Evolutionary conservation across 148 eudicot species (phyloP).

Genomic region (Rhododendron ferrugineum): DNA sequence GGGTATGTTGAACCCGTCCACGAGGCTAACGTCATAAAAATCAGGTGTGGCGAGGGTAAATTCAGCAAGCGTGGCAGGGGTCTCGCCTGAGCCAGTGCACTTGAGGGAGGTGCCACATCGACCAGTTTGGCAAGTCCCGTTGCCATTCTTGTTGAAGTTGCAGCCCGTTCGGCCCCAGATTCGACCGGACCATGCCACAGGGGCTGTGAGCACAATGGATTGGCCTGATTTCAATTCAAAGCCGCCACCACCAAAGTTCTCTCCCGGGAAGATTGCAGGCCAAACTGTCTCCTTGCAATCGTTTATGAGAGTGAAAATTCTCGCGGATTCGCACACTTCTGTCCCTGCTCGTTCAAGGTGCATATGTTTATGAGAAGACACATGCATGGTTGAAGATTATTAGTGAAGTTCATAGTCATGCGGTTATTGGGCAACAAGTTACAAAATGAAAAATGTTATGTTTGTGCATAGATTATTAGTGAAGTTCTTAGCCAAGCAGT

Average conservation of each 20-base stretch:
- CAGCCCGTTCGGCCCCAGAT: slow-evolving; percentile 27
- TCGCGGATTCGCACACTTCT: slow-evolving; percentile 33
- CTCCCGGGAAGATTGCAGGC: slow-evolving; percentile 20
- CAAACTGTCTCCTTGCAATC: slow-evolving; percentile 26
- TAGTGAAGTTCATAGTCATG: background rate
- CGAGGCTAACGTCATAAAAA: slow-evolving; percentile 90
- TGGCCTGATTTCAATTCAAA: slow-evolving; percentile 17
- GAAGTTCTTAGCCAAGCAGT: background rate
- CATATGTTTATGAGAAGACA: background rate
- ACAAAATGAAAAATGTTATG: background rate
- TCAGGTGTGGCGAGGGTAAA: slow-evolving; percentile 56
- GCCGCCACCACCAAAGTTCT: slow-evolving; percentile 23
- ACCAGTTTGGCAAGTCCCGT: slow-evolving; percentile 20
- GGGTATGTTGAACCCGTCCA: slow-evolving; percentile 81
- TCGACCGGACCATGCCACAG: slow-evolving; percentile 15
- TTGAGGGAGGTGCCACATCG: slow-evolving; percentile 17
- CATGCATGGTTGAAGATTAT: background rate
- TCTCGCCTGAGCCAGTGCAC: slow-evolving; percentile 25
- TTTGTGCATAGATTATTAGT: background rate
- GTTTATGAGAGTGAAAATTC: slow-evolving; percentile 40
- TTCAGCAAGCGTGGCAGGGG: slow-evolving; percentile 67
- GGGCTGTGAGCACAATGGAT: slow-evolving; percentile 20
- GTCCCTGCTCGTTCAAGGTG: slow-evolving; percentile 26
- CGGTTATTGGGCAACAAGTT: background rate
- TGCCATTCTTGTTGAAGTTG: slow-evolving; percentile 17